Base-by-base conservation (phyloP, 495 filamentous ascomycete species). In the Bryoglossum gracile region DNA sequence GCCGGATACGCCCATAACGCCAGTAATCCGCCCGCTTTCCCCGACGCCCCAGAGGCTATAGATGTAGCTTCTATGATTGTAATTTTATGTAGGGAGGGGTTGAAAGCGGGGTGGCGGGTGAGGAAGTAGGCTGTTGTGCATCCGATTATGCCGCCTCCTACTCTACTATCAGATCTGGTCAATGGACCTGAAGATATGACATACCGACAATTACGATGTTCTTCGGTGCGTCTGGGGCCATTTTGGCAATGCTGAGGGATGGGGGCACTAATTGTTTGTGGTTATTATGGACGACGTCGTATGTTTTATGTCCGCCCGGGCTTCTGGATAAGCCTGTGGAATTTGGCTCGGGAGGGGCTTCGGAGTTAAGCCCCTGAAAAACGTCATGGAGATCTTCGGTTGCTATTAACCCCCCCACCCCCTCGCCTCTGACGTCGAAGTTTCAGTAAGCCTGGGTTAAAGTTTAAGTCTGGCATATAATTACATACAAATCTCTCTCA, bases 61-160 rank as follows among this genome's bases (percentile, higher is more conserved):
- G 84, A 76, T 11, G 81, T 81, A 0, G 92, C 89, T 73, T 98
- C 92, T 51, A 98, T 72, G 25, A 98, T 79, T 10, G 85, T 95
- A 53, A 98, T 80, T 43, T 70, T 82, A 61, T 95, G 85, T 26
- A 78, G 74, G 4, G 73, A 62, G 18, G 86, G 78, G 62, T 92
- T 75, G 66, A 84, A 98, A 18, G 78, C 79, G 9, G 87, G 85
- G 65, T 98, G 92, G 51, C 88, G 83, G 1, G 89, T 91, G 11
- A 98, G 72, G 62, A 84, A 97, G 66, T 98, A 98, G 43, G 92
- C 92, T 11, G 87, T 88, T 46, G 88, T 92, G 64, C 82, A 86
- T 57, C 92, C 92, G 59, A 98, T 95, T 47, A 98, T 89, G 60
- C 92, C 92, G 57, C 91, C 92, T 55, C 92, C 91, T 90, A 46